Base-by-base conservation (phyloP, 2,329 filamentous ascomycete species). In the Clonostachys chloroleuca region DNA sequence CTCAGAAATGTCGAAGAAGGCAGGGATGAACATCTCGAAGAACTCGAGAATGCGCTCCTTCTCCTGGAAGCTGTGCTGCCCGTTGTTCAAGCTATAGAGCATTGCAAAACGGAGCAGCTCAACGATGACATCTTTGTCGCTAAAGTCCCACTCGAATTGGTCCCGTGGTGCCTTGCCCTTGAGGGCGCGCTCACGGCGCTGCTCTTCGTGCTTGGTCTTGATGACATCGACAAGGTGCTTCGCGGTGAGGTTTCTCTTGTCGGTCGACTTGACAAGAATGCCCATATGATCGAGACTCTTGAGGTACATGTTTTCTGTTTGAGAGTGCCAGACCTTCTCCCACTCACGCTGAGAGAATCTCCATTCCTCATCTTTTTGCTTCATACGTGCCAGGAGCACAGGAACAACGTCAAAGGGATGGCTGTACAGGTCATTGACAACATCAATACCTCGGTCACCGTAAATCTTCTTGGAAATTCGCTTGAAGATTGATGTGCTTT, bases 381-480 rank as follows among this genome's bases (percentile, higher is more conserved):
- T 97, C 56, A 99, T 78, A 12, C 94, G 83, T 45, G 89, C 86
- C 50, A 99, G 74, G 30, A 99, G 80, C 36, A 97, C 84, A 0
- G 94, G 94, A 3, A 99, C 83, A 4, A 97, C 92, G 37, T 85
- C 84, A 59, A 88, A 92, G 1, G 94, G 94, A 47, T 88, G 80
- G 40, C 77, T 77, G 62, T 95, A 95, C 70, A 99, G 84, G 59
- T 95, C 87, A 44, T 87, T 84, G 47, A 96, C 89, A 42, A 97
- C 91, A 46, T 90, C 84, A 40, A 84, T 83, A 13, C 94, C 94
- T 53, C 84, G 84, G 42, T 96, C 90, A 16, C 92, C 92, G 56
- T 99, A 99, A 12, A 99, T 86, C 71, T 99, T 99, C 79, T 96
- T 96, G 59, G 96, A 87, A 17, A 97, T 90, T 5, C 94, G 87